These are phyloP conservation scores for Podila horticola DNA, from an alignment of 192 early-diverging fungal genomes.

Conservation along the genomic window DNA sequence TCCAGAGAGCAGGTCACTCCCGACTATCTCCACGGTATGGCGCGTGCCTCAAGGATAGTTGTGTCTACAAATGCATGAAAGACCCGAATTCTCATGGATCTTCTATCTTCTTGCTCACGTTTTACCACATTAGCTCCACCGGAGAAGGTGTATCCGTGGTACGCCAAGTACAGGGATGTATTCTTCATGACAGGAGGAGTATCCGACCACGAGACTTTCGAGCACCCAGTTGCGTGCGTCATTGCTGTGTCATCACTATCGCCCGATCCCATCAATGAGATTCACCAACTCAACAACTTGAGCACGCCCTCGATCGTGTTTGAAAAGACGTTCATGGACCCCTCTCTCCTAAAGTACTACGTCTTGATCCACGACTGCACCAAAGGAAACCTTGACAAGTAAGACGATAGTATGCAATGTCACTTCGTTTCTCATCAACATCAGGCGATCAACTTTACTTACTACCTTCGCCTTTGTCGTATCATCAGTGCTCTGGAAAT, in stretches of 20 bases:
- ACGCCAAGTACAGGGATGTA: constrained; percentile 74
- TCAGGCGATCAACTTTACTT: background rate
- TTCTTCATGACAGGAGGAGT: constrained; percentile 70
- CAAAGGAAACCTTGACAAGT: constrained; percentile 62
- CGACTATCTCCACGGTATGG: constrained; percentile 55
- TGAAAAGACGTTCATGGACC: constrained; percentile 81
- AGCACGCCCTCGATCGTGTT: constrained; percentile 64
- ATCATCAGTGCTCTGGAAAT: constrained; percentile 63
- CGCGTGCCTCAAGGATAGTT: background rate
- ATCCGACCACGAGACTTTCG: constrained; percentile 93
- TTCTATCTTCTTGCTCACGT: background rate
- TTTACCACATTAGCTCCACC: constrained; percentile 44
- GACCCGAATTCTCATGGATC: background rate
- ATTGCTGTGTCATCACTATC: constrained; percentile 71
- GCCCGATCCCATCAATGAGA: constrained; percentile 77
- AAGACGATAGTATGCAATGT: constrained; percentile 10
- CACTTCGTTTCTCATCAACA: background rate
- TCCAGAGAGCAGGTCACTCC: constrained; percentile 55
- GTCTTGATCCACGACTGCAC: constrained; percentile 87
- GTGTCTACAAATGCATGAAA: background rate
- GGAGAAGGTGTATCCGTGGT: constrained; percentile 85
- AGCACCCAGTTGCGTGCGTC: constrained; percentile 93
- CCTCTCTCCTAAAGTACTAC: constrained; percentile 82
- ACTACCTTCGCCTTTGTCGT: background rate
- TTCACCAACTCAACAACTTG: constrained; percentile 66